Conservation (phyloP, 2,329 filamentous ascomycete species). For the Colletotrichum liriopes region DNA sequence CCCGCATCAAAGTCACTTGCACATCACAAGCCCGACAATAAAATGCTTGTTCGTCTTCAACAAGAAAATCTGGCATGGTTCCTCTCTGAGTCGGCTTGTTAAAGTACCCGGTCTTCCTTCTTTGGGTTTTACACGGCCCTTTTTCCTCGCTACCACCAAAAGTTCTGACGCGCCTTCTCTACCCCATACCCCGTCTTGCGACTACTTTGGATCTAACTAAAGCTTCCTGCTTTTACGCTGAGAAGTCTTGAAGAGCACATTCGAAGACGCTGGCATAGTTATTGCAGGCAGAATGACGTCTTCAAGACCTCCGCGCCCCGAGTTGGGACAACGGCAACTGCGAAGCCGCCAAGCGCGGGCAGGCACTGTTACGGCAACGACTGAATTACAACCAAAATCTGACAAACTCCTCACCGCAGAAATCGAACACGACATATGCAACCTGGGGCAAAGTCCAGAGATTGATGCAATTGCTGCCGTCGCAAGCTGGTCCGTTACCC, state of each 20-base stretch:
- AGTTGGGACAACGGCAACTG: slow-evolving; percentile 3
- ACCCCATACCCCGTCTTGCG: not conserved
- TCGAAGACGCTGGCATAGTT: not conserved
- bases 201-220: not conserved
- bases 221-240: not conserved
- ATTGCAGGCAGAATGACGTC: not conserved
- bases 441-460: slow-evolving; percentile 10
- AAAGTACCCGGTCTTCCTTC: not conserved
- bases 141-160: not conserved
- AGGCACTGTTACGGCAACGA: slow-evolving; percentile 2
- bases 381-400: not conserved
- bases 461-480: not conserved
- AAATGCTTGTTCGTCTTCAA: not conserved
- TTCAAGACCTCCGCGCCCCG: not conserved
- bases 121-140: not conserved
- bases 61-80: not conserved
- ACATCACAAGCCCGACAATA: not conserved
- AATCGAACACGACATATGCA: not conserved
- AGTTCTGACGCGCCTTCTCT: not conserved
- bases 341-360: slow-evolving; percentile 29
- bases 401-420: not conserved
- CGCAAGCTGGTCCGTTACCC: not conserved
- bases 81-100: not conserved
- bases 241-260: not conserved
- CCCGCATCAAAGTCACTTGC: not conserved